These are phyloP conservation scores for Aspergillus sp. DNA, from an alignment of 2,329 filamentous ascomycete genomes.

Conservation along the genomic window DNA sequence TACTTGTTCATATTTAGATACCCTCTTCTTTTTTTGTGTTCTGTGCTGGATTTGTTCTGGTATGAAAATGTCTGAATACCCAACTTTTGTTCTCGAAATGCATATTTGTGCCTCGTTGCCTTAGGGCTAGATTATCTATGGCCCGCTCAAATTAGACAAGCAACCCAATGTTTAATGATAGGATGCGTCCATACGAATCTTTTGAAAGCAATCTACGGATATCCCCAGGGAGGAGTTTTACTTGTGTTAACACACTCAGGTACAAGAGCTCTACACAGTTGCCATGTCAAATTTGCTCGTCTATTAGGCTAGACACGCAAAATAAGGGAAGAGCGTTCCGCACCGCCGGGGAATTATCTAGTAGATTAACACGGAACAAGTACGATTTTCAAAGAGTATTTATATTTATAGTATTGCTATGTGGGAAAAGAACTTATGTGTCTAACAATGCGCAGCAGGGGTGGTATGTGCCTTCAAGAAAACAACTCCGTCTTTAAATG, in stretches of 20 bases:
- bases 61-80: neutral
- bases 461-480: neutral
- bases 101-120: neutral
- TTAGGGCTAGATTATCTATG: neutral
- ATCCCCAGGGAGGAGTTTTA: too few relatives aligned
- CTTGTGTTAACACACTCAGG: too few relatives aligned
- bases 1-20: neutral
- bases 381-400: neutral
- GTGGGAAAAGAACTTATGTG: neutral
- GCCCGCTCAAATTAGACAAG: too few relatives aligned
- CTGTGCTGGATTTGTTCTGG: neutral
- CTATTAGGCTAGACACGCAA: too few relatives aligned
- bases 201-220: too few relatives aligned
- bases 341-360: too few relatives aligned
- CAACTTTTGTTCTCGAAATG: neutral
- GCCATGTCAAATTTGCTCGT: too few relatives aligned
- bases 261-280: too few relatives aligned
- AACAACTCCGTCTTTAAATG: neutral
- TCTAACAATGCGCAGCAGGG: neutral
- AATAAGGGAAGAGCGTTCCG: too few relatives aligned
- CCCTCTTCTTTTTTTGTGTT: neutral
- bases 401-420: neutral
- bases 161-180: too few relatives aligned
- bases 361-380: too few relatives aligned
- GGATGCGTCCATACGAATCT: too few relatives aligned